Evolutionary conservation across 495 filamentous ascomycete species (phyloP), one percentile per base, ranked within the genome.

Genomic region (Letharia columbiana): DNA sequence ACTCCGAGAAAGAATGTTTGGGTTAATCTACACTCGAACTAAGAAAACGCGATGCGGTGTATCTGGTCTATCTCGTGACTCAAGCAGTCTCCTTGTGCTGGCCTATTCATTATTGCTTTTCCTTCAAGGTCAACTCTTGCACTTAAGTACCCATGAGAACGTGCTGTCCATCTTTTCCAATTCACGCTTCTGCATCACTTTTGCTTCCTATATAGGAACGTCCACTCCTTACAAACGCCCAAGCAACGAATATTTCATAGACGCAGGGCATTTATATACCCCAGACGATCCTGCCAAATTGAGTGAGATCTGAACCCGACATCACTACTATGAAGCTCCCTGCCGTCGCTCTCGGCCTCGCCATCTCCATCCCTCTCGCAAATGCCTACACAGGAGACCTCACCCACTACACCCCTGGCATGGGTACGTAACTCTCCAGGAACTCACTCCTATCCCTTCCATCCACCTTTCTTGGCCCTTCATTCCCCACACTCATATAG

Each of bases 141-240:
- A 57, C n/a, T 20, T 57, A 37, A 57, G 17, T 20, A 20, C 17
- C 7, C 7, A 20, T 4, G 11, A 6, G 15, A 35, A 37, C 5
- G 31, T 17, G 15, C 54, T 37, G 11, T n/a, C 7, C 52, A 28
- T 47, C 15, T 17, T 47, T 7, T 47, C 18, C 44, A 20, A 20
- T 20, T 33, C 33, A 57, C 54, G 20, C 54, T 35, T n/a, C 3
- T 4, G n/a, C 54, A 7, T 37, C 4, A n/a, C 0, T 8, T 57
- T 20, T 57, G 54, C 18, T 37, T 57, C 54, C 54, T 20, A 57
- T 54, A 57, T 37, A 18, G 54, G 54, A 57, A 20, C 54, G 54
- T 57, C 54, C 54, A 37, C 33, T 57, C 54, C 33, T 57, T 57
- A 37, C 11, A 33, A 33, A 5, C 0, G 1, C 15, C 18, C 15